These are phyloP conservation scores for Rheum nobile DNA, from an alignment of 148 eudicot species.

Conservation along the genomic window DNA sequence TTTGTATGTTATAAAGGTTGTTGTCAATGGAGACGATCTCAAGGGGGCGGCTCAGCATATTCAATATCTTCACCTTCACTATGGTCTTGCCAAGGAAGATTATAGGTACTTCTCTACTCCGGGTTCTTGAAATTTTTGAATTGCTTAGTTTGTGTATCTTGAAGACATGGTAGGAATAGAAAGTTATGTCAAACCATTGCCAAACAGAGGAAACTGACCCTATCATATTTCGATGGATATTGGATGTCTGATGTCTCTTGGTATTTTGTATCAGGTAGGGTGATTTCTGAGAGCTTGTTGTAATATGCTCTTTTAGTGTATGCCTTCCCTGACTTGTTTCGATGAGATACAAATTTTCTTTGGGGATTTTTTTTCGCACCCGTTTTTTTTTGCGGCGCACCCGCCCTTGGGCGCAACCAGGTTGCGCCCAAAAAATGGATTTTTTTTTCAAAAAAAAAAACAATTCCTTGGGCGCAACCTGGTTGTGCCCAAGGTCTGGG, in stretches of 20 bases:
- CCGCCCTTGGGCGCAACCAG: too few species aligned
- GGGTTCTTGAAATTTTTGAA: neutral
- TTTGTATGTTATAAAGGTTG: slow-evolving; percentile 64
- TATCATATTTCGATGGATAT: neutral
- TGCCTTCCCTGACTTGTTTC: neutral
- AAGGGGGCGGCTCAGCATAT: slow-evolving; percentile 49
- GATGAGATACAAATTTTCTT: neutral
- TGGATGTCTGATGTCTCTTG: neutral
- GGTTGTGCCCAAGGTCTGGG: too few species aligned
- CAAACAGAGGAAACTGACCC: neutral
- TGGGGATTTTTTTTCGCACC: too few species aligned
- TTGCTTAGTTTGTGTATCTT: neutral
- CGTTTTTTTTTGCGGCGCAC: too few species aligned
- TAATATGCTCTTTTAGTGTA: neutral
- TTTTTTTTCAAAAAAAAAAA: too few species aligned
- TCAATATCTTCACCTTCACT: slow-evolving; percentile 53
- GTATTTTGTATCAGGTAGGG: neutral
- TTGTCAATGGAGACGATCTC: slow-evolving; percentile 30
- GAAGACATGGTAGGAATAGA: neutral
- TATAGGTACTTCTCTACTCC: slow-evolving; percentile 46
- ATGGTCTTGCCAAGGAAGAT: slow-evolving; percentile 51
- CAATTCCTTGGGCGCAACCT: too few species aligned
- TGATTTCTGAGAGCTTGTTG: neutral
- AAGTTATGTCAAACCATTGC: neutral
- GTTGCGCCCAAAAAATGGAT: too few species aligned